phyloP scores from a whole-genome alignment of 768 basidiomycete genomes.

The Kondoa subrosea region DNA sequence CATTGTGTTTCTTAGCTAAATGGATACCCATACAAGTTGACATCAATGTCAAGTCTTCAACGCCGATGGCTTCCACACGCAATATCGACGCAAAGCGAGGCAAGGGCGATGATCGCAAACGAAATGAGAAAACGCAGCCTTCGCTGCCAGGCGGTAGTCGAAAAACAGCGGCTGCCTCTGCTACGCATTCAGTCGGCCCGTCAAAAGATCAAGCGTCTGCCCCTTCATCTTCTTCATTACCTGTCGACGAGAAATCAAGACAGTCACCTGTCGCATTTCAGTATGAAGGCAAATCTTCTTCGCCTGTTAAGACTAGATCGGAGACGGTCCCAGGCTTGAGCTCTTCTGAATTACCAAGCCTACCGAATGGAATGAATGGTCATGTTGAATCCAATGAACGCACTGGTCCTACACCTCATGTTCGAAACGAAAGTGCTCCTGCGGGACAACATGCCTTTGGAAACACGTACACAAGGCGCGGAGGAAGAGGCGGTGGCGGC shows the following conservation, averaged over 20 bases:
- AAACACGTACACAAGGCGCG: neutral
- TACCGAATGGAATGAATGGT: neutral
- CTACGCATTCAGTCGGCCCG: neutral
- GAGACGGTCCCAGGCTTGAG: neutral
- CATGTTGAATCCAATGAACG: neutral
- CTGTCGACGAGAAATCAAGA: neutral
- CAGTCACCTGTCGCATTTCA: neutral
- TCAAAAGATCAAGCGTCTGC: neutral
- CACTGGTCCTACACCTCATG: neutral
- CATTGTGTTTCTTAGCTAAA: constrained; percentile 1
- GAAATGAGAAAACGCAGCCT: neutral
- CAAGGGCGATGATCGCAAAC: neutral
- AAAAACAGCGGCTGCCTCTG: neutral
- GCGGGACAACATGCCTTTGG: neutral
- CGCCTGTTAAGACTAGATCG: neutral
- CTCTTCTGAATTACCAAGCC: neutral
- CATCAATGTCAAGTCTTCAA: constrained; percentile 7
- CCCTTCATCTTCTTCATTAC: neutral
- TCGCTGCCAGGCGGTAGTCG: neutral
- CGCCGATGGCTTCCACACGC: neutral
- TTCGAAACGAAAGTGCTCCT: neutral
- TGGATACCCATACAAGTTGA: constrained; percentile 8
- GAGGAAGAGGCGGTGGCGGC: neutral
- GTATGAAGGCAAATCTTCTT: neutral
- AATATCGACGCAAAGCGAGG: neutral